Evolutionary conservation across 2,329 filamentous ascomycete genomes (phyloP).

Genomic region (Aspergillus oerlinghausenensis): DNA sequence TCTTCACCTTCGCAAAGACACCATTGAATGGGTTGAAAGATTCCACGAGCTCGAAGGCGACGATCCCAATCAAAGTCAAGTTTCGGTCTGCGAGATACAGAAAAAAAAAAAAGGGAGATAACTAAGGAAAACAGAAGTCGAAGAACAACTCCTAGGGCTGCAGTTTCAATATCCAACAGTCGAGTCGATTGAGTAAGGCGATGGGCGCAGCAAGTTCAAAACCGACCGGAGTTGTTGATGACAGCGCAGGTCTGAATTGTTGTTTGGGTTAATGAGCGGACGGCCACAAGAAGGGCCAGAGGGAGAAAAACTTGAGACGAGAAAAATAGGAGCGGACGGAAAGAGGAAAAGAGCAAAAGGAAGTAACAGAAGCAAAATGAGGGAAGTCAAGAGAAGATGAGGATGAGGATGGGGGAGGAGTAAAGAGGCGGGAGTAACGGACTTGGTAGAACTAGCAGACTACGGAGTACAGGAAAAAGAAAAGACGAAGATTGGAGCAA

Average conservation of each 20-base stretch:
- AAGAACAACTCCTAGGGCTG: neutral
- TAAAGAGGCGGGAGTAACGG: slow-evolving; percentile 9
- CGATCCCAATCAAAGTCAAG: neutral
- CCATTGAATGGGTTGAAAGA: slow-evolving; percentile 16
- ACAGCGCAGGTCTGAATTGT: slow-evolving; percentile 7
- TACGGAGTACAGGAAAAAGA: slow-evolving; percentile 10
- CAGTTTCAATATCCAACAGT: slow-evolving; percentile 1
- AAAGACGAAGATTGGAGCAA: slow-evolving; percentile 12
- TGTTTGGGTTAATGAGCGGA: slow-evolving; percentile 32
- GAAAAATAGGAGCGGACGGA: slow-evolving; percentile 8
- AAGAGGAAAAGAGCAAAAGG: slow-evolving; percentile 8
- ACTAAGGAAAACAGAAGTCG: neutral
- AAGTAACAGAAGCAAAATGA: slow-evolving; percentile 7
- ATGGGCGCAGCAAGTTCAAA: slow-evolving; percentile 3
- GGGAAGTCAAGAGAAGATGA: slow-evolving; percentile 3
- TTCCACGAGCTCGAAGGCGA: neutral
- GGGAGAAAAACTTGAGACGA: slow-evolving; percentile 7
- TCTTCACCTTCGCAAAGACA: slow-evolving; percentile 17
- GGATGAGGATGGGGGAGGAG: slow-evolving; percentile 11
- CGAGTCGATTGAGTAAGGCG: neutral
- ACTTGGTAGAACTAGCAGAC: slow-evolving; percentile 4
- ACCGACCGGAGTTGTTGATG: slow-evolving; percentile 3
- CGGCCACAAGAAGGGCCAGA: slow-evolving; percentile 32
- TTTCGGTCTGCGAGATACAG: neutral
- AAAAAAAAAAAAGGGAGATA: slow-evolving; percentile 1